Evolutionary conservation across 225 moss, liverwort and hornwort species (phyloP), one percentile per base, ranked within the genome.

Genomic region (Marchantia polymorpha): DNA sequence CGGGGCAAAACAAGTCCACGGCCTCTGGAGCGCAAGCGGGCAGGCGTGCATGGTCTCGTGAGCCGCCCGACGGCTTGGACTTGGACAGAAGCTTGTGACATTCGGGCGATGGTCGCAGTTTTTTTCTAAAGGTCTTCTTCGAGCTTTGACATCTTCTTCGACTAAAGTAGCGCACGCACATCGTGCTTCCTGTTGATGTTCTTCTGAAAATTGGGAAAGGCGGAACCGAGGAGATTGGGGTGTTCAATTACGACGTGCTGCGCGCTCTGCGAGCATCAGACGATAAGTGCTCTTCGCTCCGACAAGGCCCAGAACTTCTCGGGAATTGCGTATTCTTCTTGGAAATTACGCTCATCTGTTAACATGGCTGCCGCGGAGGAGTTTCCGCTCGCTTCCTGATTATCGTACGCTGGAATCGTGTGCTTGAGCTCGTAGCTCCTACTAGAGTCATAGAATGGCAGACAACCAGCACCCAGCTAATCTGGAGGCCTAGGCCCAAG

Each of bases 1-100:
- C 86, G 17, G 86, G 74, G 61, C 86, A 86, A 48, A 83, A 72
- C 67, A 86, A 78, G 75, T 86, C 81, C 69, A 86, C 71, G 10
- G 65, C 74, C 10, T 81, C 81, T 69, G 22, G 66, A 39, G 66
- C 11, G 12, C 12, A 17, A 66, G 26, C 26, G 7, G 7, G 25
- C 12, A 8, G 66, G 29, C 22, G 11, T 66, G 2, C 3, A 3
- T 66, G 55, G 48, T 47, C 69, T 78, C 70, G 53, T 11, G 69
- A 29, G 50, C 3, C 52, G n/a, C n/a, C n/a, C n/a, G n/a, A n/a
- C n/a, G n/a, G n/a, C n/a, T n/a, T n/a, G 13, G 25, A 52, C 76
- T 73, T 79, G 63, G 65, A 68, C 26, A 78, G 50, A 3, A 65
- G 64, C 49, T 76, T 76, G 64, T 47, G 7, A 6, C 46, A 46